A percentile compares a stretch with the other conserved stretches of the same genome.
Evolutionary conservation across 2,329 filamentous ascomycete genomes (phyloP).

Genomic region (Curvularia verruculosa): DNA sequence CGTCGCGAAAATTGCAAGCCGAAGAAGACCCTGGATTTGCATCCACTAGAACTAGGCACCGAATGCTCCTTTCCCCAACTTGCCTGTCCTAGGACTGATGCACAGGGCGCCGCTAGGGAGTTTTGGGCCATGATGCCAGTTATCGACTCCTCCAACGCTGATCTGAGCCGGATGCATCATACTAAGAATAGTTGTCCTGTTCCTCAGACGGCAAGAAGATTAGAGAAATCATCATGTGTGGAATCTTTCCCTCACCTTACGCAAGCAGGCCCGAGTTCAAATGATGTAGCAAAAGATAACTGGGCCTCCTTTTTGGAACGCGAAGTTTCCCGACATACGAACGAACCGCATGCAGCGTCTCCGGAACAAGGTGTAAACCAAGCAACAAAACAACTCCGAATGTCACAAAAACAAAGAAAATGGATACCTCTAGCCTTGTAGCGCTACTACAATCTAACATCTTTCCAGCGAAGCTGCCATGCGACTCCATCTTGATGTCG

Average conservation of each 20-base stretch:
- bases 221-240: background rate
- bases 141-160: background rate
- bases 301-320: constrained; percentile 1
- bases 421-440: constrained; percentile 1
- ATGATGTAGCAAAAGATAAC: constrained; percentile 1
- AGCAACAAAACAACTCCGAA: background rate
- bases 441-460: background rate
- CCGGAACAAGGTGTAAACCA: background rate
- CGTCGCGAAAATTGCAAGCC: background rate
- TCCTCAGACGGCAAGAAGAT: background rate
- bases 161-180: background rate
- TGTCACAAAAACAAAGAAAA: background rate
- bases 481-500: no score
- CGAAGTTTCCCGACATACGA: constrained; percentile 1
- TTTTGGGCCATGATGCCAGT: constrained; percentile 8
- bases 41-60: background rate
- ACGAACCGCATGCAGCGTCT: background rate
- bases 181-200: constrained; percentile 1
- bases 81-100: constrained; percentile 3
- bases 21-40: background rate
- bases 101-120: constrained; percentile 2
- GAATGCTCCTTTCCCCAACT: constrained; percentile 7
- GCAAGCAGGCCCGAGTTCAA: constrained; percentile 2
- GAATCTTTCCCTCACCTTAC: constrained; percentile 6
- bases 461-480: no score